A percentile compares a stretch with the other conserved stretches of the same genome.
phyloP scores from a whole-genome alignment of 495 filamentous ascomycete species.

The Aspergillus sclerotioniger region DNA sequence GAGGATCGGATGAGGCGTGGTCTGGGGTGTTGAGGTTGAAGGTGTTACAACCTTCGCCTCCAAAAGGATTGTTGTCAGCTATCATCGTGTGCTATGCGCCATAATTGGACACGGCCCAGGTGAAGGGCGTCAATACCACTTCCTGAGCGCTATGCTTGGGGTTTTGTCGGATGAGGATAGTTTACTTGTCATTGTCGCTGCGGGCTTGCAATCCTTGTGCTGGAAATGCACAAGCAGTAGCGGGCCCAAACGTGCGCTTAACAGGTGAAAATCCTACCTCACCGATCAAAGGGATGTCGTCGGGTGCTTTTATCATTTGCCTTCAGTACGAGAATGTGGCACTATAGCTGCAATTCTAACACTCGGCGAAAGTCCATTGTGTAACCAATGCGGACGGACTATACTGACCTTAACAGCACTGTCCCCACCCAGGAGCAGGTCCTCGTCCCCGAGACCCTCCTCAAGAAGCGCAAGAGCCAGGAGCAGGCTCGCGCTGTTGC shows the following conservation, averaged over 20 bases:
- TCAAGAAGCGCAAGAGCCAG: slow-evolving; percentile 99
- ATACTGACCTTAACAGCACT: slow-evolving; percentile 72
- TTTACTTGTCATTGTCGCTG: slow-evolving; percentile 8
- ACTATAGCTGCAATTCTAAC: slow-evolving; percentile 81
- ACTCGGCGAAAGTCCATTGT: slow-evolving; percentile 71
- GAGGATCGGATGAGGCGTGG: slow-evolving; percentile 49
- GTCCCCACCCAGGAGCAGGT: slow-evolving; percentile 88
- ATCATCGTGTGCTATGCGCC: slow-evolving; percentile 26
- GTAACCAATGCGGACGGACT: slow-evolving; percentile 65
- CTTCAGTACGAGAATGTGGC: slow-evolving; percentile 85
- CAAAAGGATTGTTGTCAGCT: slow-evolving; percentile 73
- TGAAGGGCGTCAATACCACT: slow-evolving; percentile 46
- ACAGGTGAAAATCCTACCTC: slow-evolving; percentile 41
- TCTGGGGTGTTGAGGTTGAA: slow-evolving; percentile 80
- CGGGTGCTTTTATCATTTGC: slow-evolving; percentile 61
- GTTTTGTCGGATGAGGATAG: slow-evolving; percentile 75
- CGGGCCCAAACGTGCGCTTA: not conserved
- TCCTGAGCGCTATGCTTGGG: slow-evolving; percentile 66
- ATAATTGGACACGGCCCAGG: slow-evolving; percentile 19
- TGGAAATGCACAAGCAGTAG: slow-evolving; percentile 38
- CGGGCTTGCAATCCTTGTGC: slow-evolving; percentile 20
- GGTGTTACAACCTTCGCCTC: slow-evolving; percentile 65
- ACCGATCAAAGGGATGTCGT: slow-evolving; percentile 75
- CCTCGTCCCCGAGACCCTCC: slow-evolving; percentile 94
- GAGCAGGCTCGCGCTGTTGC: slow-evolving; percentile 94